Evolutionary conservation across 768 basidiomycete genomes (phyloP), one percentile per base, ranked within the genome.

Genomic region (Naganishia kalamii): DNA sequence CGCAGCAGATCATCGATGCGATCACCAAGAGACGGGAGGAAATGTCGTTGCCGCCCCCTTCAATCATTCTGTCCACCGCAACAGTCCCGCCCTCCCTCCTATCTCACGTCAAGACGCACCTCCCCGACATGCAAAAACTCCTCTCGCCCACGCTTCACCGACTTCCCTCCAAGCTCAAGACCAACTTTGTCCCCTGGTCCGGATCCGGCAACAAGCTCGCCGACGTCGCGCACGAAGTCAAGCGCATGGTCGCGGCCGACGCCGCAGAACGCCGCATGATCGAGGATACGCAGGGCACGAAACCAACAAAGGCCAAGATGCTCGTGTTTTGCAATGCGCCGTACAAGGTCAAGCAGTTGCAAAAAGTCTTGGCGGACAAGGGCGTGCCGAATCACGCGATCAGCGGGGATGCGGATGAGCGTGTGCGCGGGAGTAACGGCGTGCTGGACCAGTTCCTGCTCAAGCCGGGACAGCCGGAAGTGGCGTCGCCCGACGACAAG

Each of bases 321-420:
- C 80, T 96, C 50, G 80, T 96, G 11, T 94, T 96, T 75, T 87
- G 87, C 74, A 96, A 94, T 79, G 86, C 85, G 74, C 84, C 82
- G 72, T 81, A 78, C 19, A 87, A 85, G 69, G 90, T 88, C 13
- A 80, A 83, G 33, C 82, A 84, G 60, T 80, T 93, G 3, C 82
- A 84, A 3, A 65, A 71, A 15, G 85, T 84, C 73, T 79, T 94
- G 1, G 77, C 81, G 12, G 81, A 83, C 63, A 84, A 84, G 57
- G 85, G 85, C 2, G 81, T 91, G 81, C 74, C 79, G 87, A 35
- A 84, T 84, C 41, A 82, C 13, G 71, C 71, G 15, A 76, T 79
- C 63, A 89, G 88, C 7, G 84, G 87, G 25, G 81, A 81, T 50
- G 83, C 84, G 65, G 82, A 83, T 4, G 80, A 81, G 41, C 81